Evolutionary conservation across 129 eudicot genomes (phyloP).

Genomic region (Artemisia annua): DNA sequence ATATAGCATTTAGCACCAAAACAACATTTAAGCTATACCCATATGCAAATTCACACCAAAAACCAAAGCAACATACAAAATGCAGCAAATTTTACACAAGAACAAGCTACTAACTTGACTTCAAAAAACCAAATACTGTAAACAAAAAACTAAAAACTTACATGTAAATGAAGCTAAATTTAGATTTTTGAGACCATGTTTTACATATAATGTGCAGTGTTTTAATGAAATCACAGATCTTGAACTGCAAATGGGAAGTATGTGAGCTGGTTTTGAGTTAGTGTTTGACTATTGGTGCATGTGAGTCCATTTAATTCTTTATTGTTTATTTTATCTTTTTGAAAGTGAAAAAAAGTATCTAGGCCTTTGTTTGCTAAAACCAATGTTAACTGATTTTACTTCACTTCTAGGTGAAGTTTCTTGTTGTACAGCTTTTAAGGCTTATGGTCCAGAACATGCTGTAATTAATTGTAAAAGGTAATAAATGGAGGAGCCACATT

Average conservation of each 20-base stretch:
- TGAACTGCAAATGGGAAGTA: constrained; percentile 22
- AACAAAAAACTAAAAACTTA: constrained; percentile 1
- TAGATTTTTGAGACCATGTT: constrained; percentile 18
- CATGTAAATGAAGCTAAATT: constrained; percentile 11
- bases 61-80: constrained; percentile 16
- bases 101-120: constrained; percentile 2
- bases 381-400: constrained; percentile 26
- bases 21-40: neutral
- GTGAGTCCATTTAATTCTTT: constrained; percentile 37
- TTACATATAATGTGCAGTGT: neutral
- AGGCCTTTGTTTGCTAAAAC: neutral
- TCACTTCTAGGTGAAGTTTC: constrained; percentile 27
- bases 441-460: constrained; percentile 25
- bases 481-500: neutral
- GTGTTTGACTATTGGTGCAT: constrained; percentile 17
- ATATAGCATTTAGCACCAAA: constrained; percentile 12
- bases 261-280: constrained; percentile 36
- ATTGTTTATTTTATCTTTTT: neutral
- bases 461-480: neutral
- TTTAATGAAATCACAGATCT: constrained; percentile 39
- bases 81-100: neutral
- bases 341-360: neutral
- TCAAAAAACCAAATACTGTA: neutral
- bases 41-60: neutral
- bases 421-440: constrained; percentile 12